Evolutionary conservation across 352 stramenopile species (phyloP).

Genomic region (Pythium plurisporium): DNA sequence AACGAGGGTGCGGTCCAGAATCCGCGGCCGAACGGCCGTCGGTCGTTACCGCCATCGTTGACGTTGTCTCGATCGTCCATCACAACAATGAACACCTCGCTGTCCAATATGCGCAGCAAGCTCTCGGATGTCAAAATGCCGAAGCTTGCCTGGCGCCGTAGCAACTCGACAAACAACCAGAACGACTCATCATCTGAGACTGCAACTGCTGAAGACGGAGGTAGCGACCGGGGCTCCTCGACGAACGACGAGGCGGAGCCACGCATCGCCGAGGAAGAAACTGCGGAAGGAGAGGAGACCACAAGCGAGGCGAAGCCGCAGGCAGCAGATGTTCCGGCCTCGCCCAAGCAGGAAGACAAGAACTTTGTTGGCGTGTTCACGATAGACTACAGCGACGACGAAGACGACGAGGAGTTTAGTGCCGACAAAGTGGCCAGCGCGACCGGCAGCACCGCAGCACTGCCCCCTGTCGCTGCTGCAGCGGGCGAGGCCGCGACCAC

Average conservation of each 20-base stretch:
- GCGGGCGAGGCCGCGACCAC: neutral
- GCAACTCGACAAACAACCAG: constrained; percentile 34
- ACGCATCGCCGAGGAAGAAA: constrained; percentile 1
- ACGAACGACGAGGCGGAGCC: constrained; percentile 36
- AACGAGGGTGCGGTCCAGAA: constrained; percentile 29
- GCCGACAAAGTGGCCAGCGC: neutral
- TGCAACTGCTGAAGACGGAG: constrained; percentile 53
- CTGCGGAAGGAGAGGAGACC: constrained; percentile 20
- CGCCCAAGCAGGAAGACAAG: constrained; percentile 21
- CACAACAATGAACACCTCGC: constrained; percentile 19
- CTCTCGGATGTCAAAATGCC: constrained; percentile 65
- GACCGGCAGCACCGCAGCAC: neutral
- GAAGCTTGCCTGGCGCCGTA: constrained; percentile 58
- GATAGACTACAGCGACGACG: constrained; percentile 77
- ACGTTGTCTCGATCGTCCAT: constrained; percentile 39
- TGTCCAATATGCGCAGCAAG: constrained; percentile 26
- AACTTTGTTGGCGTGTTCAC: constrained; percentile 75
- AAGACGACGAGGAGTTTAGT: constrained; percentile 39
- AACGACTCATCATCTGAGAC: constrained; percentile 67
- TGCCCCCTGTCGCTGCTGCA: neutral
- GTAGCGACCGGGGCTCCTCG: constrained; percentile 56
- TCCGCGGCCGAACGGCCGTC: constrained; percentile 17
- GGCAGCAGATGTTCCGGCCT: constrained; percentile 1
- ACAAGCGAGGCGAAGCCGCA: constrained; percentile 22
- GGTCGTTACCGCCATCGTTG: constrained; percentile 48